These are phyloP conservation scores for Cenococcum geophilum DNA, from an alignment of 495 filamentous ascomycete species.

Conservation along the genomic window DNA sequence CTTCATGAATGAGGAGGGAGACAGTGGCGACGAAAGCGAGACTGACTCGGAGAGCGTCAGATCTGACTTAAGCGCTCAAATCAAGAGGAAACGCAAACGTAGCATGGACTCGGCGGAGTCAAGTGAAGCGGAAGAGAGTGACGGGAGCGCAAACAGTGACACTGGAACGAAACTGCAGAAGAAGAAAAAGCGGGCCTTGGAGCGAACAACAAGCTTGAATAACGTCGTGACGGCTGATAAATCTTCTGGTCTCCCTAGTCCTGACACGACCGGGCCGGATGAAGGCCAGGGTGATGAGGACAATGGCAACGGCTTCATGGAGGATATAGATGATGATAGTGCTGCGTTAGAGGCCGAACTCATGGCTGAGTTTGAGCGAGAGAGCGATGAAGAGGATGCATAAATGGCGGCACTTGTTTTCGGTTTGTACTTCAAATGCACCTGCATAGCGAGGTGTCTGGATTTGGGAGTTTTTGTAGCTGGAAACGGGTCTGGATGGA, in stretches of 20 bases:
- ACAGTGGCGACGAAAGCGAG: slow-evolving; percentile 37
- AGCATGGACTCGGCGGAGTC: slow-evolving; percentile 33
- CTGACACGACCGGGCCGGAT: slow-evolving; percentile 47
- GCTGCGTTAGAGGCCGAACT: slow-evolving; percentile 63
- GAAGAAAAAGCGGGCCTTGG: slow-evolving; percentile 40
- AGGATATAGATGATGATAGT: slow-evolving; percentile 31
- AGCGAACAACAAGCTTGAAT: slow-evolving; percentile 41
- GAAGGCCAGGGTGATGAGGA: slow-evolving; percentile 42
- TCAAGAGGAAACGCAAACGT: slow-evolving; percentile 38
- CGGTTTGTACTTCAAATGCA: slow-evolving; percentile 8
- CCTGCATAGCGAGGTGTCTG: slow-evolving; percentile 30
- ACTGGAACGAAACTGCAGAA: slow-evolving; percentile 44
- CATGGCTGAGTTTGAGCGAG: slow-evolving; percentile 54
- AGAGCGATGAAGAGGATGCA: slow-evolving; percentile 3
- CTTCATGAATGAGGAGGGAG: slow-evolving; percentile 54
- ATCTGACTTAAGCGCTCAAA: slow-evolving; percentile 17
- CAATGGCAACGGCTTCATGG: slow-evolving; percentile 41
- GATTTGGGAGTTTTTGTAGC: slow-evolving; percentile 1
- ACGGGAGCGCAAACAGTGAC: slow-evolving; percentile 48
- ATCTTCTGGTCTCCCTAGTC: slow-evolving; percentile 40
- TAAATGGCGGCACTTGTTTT: slow-evolving; percentile 4
- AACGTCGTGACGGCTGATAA: slow-evolving; percentile 34
- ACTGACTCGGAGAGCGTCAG: slow-evolving; percentile 32
- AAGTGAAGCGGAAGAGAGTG: slow-evolving; percentile 43
- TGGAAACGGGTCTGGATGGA: background rate